Evolutionary conservation across 2,329 filamentous ascomycete genomes (phyloP).

Genomic region (Xylaria polymorpha): DNA sequence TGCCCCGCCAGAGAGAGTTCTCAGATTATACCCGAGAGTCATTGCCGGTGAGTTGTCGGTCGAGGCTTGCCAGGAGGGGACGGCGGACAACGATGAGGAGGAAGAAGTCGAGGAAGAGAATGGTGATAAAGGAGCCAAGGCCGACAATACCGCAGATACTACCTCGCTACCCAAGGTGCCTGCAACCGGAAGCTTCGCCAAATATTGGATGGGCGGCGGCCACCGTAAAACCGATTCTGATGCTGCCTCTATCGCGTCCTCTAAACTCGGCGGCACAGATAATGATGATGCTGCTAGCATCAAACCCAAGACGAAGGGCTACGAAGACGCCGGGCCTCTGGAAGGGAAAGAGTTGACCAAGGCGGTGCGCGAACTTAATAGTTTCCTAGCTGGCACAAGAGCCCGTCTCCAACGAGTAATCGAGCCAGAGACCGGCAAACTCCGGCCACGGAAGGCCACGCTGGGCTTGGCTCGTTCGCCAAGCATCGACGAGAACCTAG

Average conservation of each 20-base stretch:
- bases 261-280: constrained; percentile 62
- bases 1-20: constrained; percentile 88
- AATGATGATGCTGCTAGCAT: constrained; percentile 67
- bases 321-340: constrained; percentile 63
- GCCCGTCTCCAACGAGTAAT: constrained; percentile 71
- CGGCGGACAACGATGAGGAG: constrained; percentile 59
- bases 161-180: constrained; percentile 55
- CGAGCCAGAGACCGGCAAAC: constrained; percentile 70
- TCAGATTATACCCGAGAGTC: constrained; percentile 82
- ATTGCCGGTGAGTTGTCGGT: constrained; percentile 86
- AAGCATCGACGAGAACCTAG: constrained; percentile 45
- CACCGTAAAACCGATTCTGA: constrained; percentile 61
- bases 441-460: constrained; percentile 63
- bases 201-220: constrained; percentile 61
- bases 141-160: constrained; percentile 43
- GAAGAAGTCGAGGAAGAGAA: constrained; percentile 53
- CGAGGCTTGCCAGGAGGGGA: constrained; percentile 59
- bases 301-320: constrained; percentile 58
- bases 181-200: constrained; percentile 59
- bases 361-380: constrained; percentile 84
- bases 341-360: constrained; percentile 86
- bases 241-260: constrained; percentile 70
- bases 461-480: constrained; percentile 56
- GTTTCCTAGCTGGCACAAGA: constrained; percentile 88
- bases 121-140: constrained; percentile 50